Conservation (phyloP, 169 alveolate species). For the Neospora caninum region DNA sequence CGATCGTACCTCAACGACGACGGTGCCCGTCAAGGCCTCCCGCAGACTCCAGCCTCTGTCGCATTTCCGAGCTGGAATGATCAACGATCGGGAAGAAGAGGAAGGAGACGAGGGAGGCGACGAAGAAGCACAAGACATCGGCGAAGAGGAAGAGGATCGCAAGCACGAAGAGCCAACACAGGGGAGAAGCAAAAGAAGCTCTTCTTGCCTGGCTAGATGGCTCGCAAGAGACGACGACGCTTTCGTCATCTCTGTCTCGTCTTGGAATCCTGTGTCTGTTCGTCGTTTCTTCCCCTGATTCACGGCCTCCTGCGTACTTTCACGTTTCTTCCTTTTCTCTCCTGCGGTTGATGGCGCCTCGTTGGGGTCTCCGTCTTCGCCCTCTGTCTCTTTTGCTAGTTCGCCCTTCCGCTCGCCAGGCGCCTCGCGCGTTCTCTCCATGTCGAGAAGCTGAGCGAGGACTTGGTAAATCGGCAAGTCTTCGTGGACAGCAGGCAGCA, state of each 20-base stretch:
- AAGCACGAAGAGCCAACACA: neutral
- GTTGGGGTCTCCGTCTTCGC: neutral
- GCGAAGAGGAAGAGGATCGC: neutral
- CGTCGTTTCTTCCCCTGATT: neutral
- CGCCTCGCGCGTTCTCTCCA: neutral
- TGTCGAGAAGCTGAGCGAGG: neutral
- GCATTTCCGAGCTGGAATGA: slow-evolving; percentile 22
- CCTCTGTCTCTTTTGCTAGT: neutral
- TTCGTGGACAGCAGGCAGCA: neutral
- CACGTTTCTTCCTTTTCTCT: neutral
- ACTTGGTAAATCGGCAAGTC: neutral
- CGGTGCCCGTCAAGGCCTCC: neutral
- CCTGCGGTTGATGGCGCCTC: neutral
- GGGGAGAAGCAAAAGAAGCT: neutral
- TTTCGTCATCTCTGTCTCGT: neutral
- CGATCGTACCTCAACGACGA: slow-evolving; percentile 18
- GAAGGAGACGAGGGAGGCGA: neutral
- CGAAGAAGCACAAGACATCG: neutral
- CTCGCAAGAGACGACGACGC: neutral
- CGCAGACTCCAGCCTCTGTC: neutral
- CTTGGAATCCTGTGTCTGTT: neutral
- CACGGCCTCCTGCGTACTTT: neutral
- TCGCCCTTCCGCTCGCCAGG: neutral
- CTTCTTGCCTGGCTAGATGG: neutral
- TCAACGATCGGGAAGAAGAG: neutral